Base-by-base conservation (phyloP, 2,329 filamentous ascomycete genomes). In the Colletotrichum australisinense region DNA sequence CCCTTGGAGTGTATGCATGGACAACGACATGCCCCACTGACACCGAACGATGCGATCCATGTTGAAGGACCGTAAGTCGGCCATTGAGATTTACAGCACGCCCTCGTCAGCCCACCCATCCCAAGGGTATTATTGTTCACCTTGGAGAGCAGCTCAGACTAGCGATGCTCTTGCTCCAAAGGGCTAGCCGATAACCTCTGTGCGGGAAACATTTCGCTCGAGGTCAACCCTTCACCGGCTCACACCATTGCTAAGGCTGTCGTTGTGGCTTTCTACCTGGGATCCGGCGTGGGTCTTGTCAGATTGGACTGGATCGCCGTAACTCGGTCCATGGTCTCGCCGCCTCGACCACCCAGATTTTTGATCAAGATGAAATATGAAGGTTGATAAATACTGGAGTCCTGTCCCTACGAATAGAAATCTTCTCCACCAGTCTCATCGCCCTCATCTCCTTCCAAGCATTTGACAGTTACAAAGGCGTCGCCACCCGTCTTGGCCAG, bases 401-500 rank as follows among this genome's bases (percentile, higher is more conserved):
- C 12, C 53, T 42, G n/a, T 35, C 52, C 56, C 56, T 24, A 19
- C 35, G 14, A 26, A 46, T 22, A 6, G 28, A 53, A 49, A 58
- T n/a, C 26, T 63, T 56, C 38, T 58, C 57, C 38, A 56, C 68
- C 60, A 58, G 26, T 16, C 69, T 74, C 58, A 73, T 55, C 65
- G n/a, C n/a, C n/a, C 35, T 7, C 65, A 28, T 38, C 52, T 52
- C 38, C 16, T 70, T 46, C 28, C 38, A 42, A 38, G 42, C 42
- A n/a, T 14, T 63, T 28, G 24, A 30, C 64, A 68, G 26, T 59
- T 32, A 22, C 49, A 63, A 53, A 72, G 65, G 58, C 64, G 64
- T 63, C 53, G 65, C 65, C 65, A 69, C 64, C 65, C 69, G 69
- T 59, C 69, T 72, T 72, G 65, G 65, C 69, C 58, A 58, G 19